These are phyloP conservation scores for Trichoderma sp. DNA, from an alignment of 2,329 filamentous ascomycete species.

Conservation along the genomic window DNA sequence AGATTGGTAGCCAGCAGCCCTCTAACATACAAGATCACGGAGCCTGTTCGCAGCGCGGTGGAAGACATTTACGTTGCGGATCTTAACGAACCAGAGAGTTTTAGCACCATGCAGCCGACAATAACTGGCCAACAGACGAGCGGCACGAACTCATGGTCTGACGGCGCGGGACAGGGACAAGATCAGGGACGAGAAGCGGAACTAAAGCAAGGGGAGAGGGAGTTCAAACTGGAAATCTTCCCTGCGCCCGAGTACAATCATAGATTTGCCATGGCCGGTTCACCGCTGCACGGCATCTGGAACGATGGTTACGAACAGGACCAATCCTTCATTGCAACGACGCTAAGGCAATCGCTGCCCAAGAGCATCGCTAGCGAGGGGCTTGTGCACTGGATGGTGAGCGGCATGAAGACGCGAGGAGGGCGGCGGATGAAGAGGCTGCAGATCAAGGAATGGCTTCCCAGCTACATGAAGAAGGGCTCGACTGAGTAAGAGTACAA, in stretches of 20 bases:
- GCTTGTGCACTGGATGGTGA: slow-evolving; percentile 43
- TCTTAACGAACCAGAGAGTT: slow-evolving; percentile 25
- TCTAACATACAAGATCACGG: slow-evolving; percentile 43
- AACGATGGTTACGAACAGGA: slow-evolving; percentile 34
- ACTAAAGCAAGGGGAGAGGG: slow-evolving; percentile 25
- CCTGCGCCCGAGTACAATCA: slow-evolving; percentile 41
- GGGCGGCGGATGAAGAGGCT: slow-evolving; percentile 22
- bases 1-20: slow-evolving; percentile 46
- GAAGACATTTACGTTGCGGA: slow-evolving; percentile 35
- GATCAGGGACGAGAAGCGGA: neutral
- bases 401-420: slow-evolving; percentile 20
- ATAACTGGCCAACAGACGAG: slow-evolving; percentile 1
- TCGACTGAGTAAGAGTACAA: neutral
- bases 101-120: slow-evolving; percentile 16
- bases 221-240: slow-evolving; percentile 44
- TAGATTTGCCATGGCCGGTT: slow-evolving; percentile 34
- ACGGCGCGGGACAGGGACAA: slow-evolving; percentile 27
- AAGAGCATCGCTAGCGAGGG: slow-evolving; percentile 37
- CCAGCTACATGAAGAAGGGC: slow-evolving; percentile 25
- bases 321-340: slow-evolving; percentile 36
- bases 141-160: neutral
- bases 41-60: slow-evolving; percentile 26
- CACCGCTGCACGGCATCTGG: slow-evolving; percentile 43
- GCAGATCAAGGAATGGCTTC: slow-evolving; percentile 26
- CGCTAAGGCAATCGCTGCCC: slow-evolving; percentile 41